Evolutionary conservation across 768 basidiomycete species (phyloP).

Genomic region (Epithele typhae): DNA sequence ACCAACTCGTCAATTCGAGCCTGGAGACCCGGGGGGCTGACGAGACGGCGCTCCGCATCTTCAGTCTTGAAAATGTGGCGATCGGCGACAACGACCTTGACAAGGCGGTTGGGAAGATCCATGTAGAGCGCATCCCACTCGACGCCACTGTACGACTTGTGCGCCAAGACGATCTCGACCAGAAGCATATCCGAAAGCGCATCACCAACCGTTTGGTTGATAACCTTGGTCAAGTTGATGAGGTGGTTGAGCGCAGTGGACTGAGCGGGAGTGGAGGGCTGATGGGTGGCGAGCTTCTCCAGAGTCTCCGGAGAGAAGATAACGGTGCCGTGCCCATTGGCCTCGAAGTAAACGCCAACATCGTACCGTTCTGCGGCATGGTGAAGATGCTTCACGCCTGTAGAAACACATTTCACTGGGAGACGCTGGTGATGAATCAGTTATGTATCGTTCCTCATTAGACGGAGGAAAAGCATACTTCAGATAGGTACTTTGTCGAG

Average conservation of each 20-base stretch:
- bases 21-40: slow-evolving; percentile 78
- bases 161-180: slow-evolving; percentile 88
- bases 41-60: slow-evolving; percentile 89
- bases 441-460: neutral
- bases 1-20: slow-evolving; percentile 77
- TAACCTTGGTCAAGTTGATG: slow-evolving; percentile 71
- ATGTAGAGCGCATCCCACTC: slow-evolving; percentile 94
- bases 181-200: slow-evolving; percentile 94
- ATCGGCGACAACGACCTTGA: slow-evolving; percentile 87
- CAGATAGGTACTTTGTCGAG: slow-evolving; percentile 87
- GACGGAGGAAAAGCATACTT: slow-evolving; percentile 46
- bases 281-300: slow-evolving; percentile 51
- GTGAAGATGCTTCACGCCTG: slow-evolving; percentile 97
- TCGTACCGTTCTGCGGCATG: slow-evolving; percentile 93
- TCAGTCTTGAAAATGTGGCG: slow-evolving; percentile 82
- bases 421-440: slow-evolving; percentile 54
- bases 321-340: slow-evolving; percentile 98
- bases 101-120: slow-evolving; percentile 91
- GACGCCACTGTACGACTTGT: slow-evolving; percentile 75
- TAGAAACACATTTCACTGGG: slow-evolving; percentile 91
- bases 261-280: slow-evolving; percentile 81
- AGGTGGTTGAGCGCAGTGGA: slow-evolving; percentile 76
- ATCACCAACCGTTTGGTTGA: slow-evolving; percentile 98
- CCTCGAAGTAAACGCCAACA: slow-evolving; percentile 99
- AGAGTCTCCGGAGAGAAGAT: slow-evolving; percentile 81